Base-by-base conservation (phyloP, 2,329 filamentous ascomycete species). In the Leptographium procerum region DNA sequence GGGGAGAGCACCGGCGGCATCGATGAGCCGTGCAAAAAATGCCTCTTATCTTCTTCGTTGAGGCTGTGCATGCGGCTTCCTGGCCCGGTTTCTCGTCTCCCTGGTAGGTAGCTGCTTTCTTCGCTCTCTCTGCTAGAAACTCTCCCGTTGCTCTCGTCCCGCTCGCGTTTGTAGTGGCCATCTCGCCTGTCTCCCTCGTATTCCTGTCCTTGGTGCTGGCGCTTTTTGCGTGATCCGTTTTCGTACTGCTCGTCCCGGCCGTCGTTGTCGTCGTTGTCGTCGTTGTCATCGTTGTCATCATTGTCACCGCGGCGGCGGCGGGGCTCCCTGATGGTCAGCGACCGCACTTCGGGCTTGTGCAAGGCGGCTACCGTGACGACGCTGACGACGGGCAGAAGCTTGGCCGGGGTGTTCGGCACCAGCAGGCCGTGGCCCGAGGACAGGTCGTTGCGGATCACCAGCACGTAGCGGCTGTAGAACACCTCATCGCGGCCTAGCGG, bases 321-420 rank as follows among this genome's bases (percentile, higher is more conserved):
- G 16, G 8, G 8, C 43, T 22, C 22, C 52, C 22, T 6, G 16
- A 26, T 16, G 8, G 26, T 6, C 26, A 55, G 40, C 26, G n/a
- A 2, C 3, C 28, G 54, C 40, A 48, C 28, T 6, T 9, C 16
- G 1, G 54, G 54, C 4, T 7, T 3, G 11, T 22, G 24, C 40
- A 82, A 64, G 1, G 82, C 84, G 1, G 85, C 83, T 24, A 86
- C 74, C 59, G 78, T 85, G 57, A 88, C 70, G 19, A 82, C 80
- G 57, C 81, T 81, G 10, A 85, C 74, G 4, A 82, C 71, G 0
- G 81, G 79, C n/a, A 74, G 67, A 16, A 69, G 62, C 13, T 33
- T n/a, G 7, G 43, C 13, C 3, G 57, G 31, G 4, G 34, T 10
- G 8, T 7, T 26, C 31, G 47, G 16, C 16, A 28, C 55, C 48